Evolutionary conservation across 345 rosid genomes (phyloP).

Genomic region (Erysimum cheiranthoides): DNA sequence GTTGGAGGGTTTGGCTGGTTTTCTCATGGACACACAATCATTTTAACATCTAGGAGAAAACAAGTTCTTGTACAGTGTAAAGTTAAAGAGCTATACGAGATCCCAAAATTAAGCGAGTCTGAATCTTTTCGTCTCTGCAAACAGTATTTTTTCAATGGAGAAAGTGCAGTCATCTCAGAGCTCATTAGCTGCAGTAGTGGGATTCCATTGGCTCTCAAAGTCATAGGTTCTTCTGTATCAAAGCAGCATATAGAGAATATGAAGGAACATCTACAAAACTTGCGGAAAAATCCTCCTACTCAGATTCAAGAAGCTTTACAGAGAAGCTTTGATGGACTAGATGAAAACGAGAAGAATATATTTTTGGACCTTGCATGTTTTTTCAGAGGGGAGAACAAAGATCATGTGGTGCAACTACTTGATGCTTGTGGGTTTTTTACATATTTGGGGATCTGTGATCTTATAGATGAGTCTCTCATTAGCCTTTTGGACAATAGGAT

Average conservation of each 20-base stretch:
- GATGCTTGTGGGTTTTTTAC: conserved; percentile 40
- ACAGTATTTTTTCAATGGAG: not conserved
- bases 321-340: conserved; percentile 49
- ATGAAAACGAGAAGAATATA: conserved; percentile 39
- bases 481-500: conserved; percentile 17
- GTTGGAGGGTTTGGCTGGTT: conserved; percentile 46
- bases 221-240: conserved; percentile 1
- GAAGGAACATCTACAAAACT: conserved; percentile 27
- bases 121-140: conserved; percentile 37
- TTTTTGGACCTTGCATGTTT: conserved; percentile 50
- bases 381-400: conserved; percentile 34
- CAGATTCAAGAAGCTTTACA: conserved; percentile 36
- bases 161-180: not conserved
- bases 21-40: conserved; percentile 39
- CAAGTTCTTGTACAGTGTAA: conserved; percentile 44
- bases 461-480: conserved; percentile 44
- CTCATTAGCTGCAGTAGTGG: conserved; percentile 27
- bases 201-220: conserved; percentile 35
- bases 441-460: conserved; percentile 43
- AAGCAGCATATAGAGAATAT: conserved; percentile 4
- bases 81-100: conserved; percentile 17
- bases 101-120: not conserved
- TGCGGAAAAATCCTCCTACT: conserved; percentile 22
- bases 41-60: conserved; percentile 36
- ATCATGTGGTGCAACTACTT: conserved; percentile 39